Percentiles rank a stretch among this genome's conserved stretches.
Evolutionary conservation across 371 early-diverging fungal genomes (phyloP).

Genomic region (Cokeromyces recurvatus): DNA sequence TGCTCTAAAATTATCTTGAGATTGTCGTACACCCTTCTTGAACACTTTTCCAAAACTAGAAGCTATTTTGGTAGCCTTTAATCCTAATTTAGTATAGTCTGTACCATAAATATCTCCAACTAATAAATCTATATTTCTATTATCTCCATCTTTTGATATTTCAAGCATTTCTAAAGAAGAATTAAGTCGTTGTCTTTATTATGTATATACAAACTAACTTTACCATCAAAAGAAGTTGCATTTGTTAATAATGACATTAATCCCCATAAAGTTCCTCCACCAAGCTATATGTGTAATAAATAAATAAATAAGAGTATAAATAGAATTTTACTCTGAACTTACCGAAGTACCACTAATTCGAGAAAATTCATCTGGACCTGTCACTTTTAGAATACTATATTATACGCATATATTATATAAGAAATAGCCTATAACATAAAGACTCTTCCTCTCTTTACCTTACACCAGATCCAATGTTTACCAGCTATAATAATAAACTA

Average conservation of each 20-base stretch:
- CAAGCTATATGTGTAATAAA: constrained; percentile 51
- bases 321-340: constrained; percentile 20
- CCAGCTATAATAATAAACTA: constrained; percentile 62
- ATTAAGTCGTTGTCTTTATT: not conserved
- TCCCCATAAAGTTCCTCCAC: constrained; percentile 98
- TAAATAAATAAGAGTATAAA: too few relatives aligned
- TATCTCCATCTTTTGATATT: constrained; percentile 87
- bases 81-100: constrained; percentile 79
- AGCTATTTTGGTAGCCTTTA: constrained; percentile 90
- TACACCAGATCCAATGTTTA: constrained; percentile 92
- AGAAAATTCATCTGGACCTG: constrained; percentile 65
- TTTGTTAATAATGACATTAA: constrained; percentile 82
- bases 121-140: constrained; percentile 89
- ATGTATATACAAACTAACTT: not conserved
- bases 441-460: too few relatives aligned
- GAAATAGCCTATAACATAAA: too few relatives aligned
- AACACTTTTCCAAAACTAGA: constrained; percentile 95
- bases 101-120: constrained; percentile 97
- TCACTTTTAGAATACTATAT: constrained; percentile 76
- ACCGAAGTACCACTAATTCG: constrained; percentile 91
- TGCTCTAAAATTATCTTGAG: constrained; percentile 56
- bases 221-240: constrained; percentile 81
- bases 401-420: too few relatives aligned
- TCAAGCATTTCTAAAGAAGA: constrained; percentile 81
- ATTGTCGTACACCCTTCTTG: constrained; percentile 63